phyloP scores from a whole-genome alignment of 169 alveolate genomes.

The Plasmodium chabaudi region DNA sequence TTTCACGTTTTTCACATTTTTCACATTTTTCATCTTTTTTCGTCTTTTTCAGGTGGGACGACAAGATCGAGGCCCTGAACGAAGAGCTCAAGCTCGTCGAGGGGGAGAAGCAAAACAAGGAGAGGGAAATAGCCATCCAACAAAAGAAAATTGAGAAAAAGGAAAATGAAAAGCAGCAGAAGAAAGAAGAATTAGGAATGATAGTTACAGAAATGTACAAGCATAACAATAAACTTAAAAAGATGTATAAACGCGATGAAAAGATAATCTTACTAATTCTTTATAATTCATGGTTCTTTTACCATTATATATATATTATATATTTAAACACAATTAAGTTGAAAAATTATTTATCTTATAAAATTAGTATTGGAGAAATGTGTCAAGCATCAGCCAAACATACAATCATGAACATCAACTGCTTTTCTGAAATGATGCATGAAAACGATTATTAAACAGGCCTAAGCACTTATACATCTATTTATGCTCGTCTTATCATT shows the following conservation, averaged over 20 bases:
- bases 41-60: slow-evolving; percentile 44
- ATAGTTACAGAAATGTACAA: slow-evolving; percentile 55
- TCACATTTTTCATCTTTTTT: not conserved
- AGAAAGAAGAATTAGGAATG: slow-evolving; percentile 42
- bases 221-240: slow-evolving; percentile 36
- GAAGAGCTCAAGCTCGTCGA: slow-evolving; percentile 49
- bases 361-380: slow-evolving; percentile 20
- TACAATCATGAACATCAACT: slow-evolving; percentile 32
- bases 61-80: slow-evolving; percentile 26
- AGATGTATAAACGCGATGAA: slow-evolving; percentile 24
- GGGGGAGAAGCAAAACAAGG: slow-evolving; percentile 34
- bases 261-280: slow-evolving; percentile 17
- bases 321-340: slow-evolving; percentile 33
- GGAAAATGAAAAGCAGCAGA: slow-evolving; percentile 42
- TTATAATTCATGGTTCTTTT: slow-evolving; percentile 51
- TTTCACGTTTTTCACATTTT: not conserved
- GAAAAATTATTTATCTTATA: slow-evolving; percentile 41
- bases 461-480: too few species aligned
- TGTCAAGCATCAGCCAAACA: slow-evolving; percentile 50
- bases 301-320: slow-evolving; percentile 44
- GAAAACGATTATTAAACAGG: slow-evolving; percentile 35
- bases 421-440: slow-evolving; percentile 24
- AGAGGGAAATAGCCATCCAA: slow-evolving; percentile 33
- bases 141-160: slow-evolving; percentile 41
- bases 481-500: too few species aligned